Base-by-base conservation (phyloP, 805 yeast genomes). In the Teunomyces panamensis region DNA sequence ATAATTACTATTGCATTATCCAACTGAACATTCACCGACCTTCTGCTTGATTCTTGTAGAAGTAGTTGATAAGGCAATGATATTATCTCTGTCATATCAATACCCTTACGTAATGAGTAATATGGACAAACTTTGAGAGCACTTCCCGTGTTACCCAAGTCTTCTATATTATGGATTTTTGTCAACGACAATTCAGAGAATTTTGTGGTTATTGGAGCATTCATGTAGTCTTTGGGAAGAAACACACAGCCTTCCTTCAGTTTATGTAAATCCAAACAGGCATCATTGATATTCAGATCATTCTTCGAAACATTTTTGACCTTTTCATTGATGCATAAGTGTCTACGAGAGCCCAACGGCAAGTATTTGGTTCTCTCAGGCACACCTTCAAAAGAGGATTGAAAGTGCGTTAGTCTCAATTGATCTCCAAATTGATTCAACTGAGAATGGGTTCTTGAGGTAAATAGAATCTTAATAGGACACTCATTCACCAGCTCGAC, bases 361-460 rank as follows among this genome's bases (percentile, higher is more conserved):
- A 86, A 56, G 55, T 79, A 86, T 57, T 89, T 87, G 4, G 79
- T 69, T 42, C 80, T 71, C 62, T 86, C 94, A 0, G 56, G 50
- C 0, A 67, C 35, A 2, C 63, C 69, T 11, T 56, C 66, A 47
- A 83, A 70, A 0, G 90, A 78, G 0, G 95, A 77, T 2, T 86
- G 85, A 48, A 89, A 84, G 0, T 67, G 52, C 0, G 95, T 81
- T 20, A 85, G 58, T 39, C 72, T 61, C 33, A 91, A 65, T 56
- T 92, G 97, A 11, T 80, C 77, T 0, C 89, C 80, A 58, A 91
- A 87, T 59, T 91, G 98, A 32, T 74, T 73, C 39, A 91, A 69
- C 61, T 91, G 98, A 0, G 97, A 88, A 59, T 91, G 97, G 0
- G 98, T 91, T 64, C 98, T 72, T 2, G 97, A 89, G 0, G 96